A percentile compares a stretch with the other conserved stretches of the same genome.
These are phyloP conservation scores for Thymus quinquecostatus DNA, from an alignment of 257 asterid species.

Conservation along the genomic window DNA sequence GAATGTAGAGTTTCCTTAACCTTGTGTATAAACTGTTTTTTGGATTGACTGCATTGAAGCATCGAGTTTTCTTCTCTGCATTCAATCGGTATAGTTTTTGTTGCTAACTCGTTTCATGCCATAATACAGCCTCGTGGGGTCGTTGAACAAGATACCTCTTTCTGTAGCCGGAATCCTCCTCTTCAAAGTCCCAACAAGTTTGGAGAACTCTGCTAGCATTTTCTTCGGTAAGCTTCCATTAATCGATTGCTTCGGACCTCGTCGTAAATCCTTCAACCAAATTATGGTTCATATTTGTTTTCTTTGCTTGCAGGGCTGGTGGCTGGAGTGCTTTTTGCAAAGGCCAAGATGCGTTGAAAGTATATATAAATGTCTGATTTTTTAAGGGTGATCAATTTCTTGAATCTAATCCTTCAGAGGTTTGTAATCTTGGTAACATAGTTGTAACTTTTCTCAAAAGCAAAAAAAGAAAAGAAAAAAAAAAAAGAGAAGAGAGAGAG, in stretches of 20 bases:
- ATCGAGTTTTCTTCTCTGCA: not conserved
- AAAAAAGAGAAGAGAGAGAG: too few species aligned
- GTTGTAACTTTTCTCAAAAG: constrained; percentile 1
- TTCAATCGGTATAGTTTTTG: not conserved
- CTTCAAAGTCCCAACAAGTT: constrained; percentile 77
- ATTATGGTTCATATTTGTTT: not conserved
- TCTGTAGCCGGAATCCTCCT: constrained; percentile 83
- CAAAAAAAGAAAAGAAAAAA: too few species aligned
- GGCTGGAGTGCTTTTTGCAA: constrained; percentile 84
- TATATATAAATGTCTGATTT: constrained; percentile 30
- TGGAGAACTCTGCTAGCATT: constrained; percentile 80
- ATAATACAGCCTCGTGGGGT: constrained; percentile 78
- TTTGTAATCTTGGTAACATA: not conserved
- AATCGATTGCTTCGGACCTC: not conserved
- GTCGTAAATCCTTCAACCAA: too few species aligned
- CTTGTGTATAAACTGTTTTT: not conserved
- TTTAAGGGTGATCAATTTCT: constrained; percentile 24
- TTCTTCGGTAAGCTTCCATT: constrained; percentile 56
- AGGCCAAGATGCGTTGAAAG: constrained; percentile 65
- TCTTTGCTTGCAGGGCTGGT: constrained; percentile 52
- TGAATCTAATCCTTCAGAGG: not conserved
- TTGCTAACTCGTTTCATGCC: constrained; percentile 19
- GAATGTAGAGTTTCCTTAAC: not conserved
- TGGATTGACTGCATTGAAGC: not conserved
- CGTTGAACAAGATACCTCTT: constrained; percentile 87